Evolutionary conservation across 306 rosid genomes (phyloP), one percentile per base, ranked within the genome.

Genomic region (Trifolium fragiferum): DNA sequence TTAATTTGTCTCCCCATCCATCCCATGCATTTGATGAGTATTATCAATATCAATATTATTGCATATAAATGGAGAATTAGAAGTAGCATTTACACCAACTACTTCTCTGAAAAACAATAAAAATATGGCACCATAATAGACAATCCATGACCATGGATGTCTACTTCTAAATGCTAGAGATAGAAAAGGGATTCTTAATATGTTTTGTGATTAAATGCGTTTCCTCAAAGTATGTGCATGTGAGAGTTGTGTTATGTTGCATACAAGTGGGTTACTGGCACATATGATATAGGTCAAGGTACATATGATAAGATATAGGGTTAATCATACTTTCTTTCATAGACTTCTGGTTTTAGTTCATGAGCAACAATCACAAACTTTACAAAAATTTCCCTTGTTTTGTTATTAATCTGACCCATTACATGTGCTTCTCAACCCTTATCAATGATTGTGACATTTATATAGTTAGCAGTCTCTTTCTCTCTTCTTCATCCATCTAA

Each of bases 291-390:
- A 81, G 83, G 86, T 73, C 66, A 61, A 66, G 86, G 81, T 77
- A 70, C 78, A 74, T 77, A 74, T 82, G 82, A 80, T 72, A 84
- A 63, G 81, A 68, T 74, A 68, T 74, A 84, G 83, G 85, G 77
- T 75, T 69, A 40, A 83, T 83, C 53, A 79, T 75, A 81, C 76
- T 68, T 70, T 82, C 76, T 68, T 66, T 81, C 81, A 65, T 86
- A 90, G 87, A 76, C 79, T 85, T 54, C 87, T 87, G 81, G 83
- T 78, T 82, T 87, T 85, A 82, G 87, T 80, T 82, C 44, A 64
- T 74, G 2, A 41, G 84, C 60, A 86, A 84, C 84, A 70, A 74
- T 74, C 89, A 70, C 62, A 73, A 78, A 76, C 75, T 70, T 72
- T 74, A 15, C 66, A 64, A 72, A 85, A 82, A 66, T 74, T 89